phyloP scores from a whole-genome alignment of 2,329 filamentous ascomycete genomes.

The Neonectria ditissima region DNA sequence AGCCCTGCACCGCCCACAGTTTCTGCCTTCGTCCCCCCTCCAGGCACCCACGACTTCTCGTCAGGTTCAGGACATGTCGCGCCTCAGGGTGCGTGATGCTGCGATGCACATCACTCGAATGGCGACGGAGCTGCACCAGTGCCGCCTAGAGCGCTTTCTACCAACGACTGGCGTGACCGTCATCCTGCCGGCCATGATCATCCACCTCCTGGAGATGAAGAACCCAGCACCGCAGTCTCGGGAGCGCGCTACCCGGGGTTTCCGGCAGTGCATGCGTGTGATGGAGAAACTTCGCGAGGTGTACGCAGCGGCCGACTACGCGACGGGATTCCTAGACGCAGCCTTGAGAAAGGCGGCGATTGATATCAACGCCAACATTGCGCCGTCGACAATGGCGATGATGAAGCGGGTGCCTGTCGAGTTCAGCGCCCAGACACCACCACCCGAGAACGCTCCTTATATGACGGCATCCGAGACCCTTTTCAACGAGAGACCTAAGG shows the following conservation, averaged over 20 bases:
- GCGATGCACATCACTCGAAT: constrained; percentile 89
- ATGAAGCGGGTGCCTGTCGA: constrained; percentile 53
- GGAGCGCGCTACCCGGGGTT: constrained; percentile 80
- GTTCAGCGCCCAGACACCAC: constrained; percentile 62
- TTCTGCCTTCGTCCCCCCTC: constrained; percentile 78
- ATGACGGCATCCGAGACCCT: constrained; percentile 56
- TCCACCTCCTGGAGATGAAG: constrained; percentile 93
- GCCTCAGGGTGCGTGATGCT: constrained; percentile 84
- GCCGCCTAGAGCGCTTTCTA: constrained; percentile 81
- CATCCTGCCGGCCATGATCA: constrained; percentile 91
- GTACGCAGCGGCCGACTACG: constrained; percentile 94
- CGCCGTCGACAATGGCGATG: constrained; percentile 50
- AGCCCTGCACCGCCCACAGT: constrained; percentile 90
- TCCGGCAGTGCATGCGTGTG: constrained; percentile 92
- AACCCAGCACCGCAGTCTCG: constrained; percentile 79
- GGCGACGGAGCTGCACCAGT: constrained; percentile 78
- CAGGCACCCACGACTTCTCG: constrained; percentile 66
- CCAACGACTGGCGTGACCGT: constrained; percentile 93
- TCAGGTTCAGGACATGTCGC: constrained; percentile 84
- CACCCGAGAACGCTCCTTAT: constrained; percentile 62
- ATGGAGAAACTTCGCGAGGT: constrained; percentile 89
- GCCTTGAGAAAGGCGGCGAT: constrained; percentile 90
- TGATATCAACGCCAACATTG: constrained; percentile 64
- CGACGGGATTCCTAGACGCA: constrained; percentile 93
- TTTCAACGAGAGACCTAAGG: constrained; percentile 50